phyloP scores from a whole-genome alignment of 495 filamentous ascomycete genomes.

The Tuber microsphaerosporum region DNA sequence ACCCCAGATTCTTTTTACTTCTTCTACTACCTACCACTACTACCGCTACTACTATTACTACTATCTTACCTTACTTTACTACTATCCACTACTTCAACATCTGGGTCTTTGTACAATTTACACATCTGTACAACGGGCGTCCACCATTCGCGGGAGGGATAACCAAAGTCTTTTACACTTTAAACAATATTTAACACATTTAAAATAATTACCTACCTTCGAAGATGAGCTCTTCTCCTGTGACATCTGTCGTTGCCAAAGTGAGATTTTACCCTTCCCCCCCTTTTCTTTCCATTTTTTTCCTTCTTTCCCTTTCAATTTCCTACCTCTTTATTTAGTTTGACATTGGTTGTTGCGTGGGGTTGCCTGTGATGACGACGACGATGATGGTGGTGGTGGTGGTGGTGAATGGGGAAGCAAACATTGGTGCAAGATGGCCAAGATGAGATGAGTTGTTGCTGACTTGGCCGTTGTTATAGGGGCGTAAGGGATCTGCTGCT shows the following conservation, averaged over 20 bases:
- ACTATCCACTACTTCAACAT: background rate
- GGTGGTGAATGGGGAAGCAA: conserved; percentile 3
- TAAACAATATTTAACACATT: background rate
- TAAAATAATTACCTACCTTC: background rate
- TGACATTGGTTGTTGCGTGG: background rate
- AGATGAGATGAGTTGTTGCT: conserved; percentile 10
- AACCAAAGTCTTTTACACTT: conserved; percentile 1
- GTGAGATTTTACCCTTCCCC: conserved; percentile 20
- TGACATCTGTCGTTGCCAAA: conserved; percentile 36
- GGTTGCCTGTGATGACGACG: background rate
- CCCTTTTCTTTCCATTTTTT: background rate
- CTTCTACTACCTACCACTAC: background rate
- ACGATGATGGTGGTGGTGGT: background rate
- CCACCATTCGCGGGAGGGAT: background rate
- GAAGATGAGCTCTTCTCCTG: conserved; percentile 37
- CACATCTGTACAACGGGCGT: conserved; percentile 1
- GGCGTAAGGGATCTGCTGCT: conserved; percentile 58
- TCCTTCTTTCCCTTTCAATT: conserved; percentile 28
- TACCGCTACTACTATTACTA: background rate
- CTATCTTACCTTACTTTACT: background rate
- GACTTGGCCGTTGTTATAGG: conserved; percentile 23
- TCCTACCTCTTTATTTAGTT: background rate
- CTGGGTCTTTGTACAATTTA: conserved; percentile 1
- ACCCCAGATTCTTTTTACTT: conserved; percentile 5
- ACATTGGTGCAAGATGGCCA: background rate